A percentile compares a stretch with the other conserved stretches of the same genome.
Conservation (phyloP, 345 rosid genomes). For the Eucalyptus cloeziana region DNA sequence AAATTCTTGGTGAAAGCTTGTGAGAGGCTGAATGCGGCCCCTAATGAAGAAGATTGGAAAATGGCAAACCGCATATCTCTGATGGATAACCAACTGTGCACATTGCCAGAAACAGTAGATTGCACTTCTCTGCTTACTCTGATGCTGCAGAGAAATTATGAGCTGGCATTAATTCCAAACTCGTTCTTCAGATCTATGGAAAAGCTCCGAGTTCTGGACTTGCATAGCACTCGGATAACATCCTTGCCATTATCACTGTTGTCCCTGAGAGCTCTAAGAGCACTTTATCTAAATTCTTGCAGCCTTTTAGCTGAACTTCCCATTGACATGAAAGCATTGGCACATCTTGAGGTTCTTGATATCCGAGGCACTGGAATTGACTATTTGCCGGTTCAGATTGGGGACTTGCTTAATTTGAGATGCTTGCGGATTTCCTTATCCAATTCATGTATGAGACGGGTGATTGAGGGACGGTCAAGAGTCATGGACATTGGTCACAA, state of each 20-base stretch:
- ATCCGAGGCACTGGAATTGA: conserved; percentile 1
- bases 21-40: not conserved
- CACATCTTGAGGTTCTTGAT: conserved; percentile 7
- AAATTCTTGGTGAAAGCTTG: not conserved
- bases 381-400: not conserved
- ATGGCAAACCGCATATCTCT: conserved; percentile 5
- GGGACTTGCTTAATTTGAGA: not conserved
- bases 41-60: not conserved
- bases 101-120: not conserved
- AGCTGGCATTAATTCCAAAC: not conserved
- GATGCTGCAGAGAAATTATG: not conserved
- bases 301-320: conserved; percentile 2
- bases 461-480: not conserved
- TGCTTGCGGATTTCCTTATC: conserved; percentile 8
- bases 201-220: conserved; percentile 10
- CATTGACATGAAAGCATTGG: not conserved
- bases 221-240: conserved; percentile 1
- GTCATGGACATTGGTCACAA: not conserved
- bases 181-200: conserved; percentile 4
- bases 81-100: conserved; percentile 1
- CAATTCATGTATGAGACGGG: not conserved
- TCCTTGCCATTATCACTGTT: conserved; percentile 2
- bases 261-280: not conserved
- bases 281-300: conserved; percentile 16
- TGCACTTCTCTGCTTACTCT: conserved; percentile 2